Conservation (phyloP, 352 stramenopile genomes). For the Globisporangium spinosum region DNA sequence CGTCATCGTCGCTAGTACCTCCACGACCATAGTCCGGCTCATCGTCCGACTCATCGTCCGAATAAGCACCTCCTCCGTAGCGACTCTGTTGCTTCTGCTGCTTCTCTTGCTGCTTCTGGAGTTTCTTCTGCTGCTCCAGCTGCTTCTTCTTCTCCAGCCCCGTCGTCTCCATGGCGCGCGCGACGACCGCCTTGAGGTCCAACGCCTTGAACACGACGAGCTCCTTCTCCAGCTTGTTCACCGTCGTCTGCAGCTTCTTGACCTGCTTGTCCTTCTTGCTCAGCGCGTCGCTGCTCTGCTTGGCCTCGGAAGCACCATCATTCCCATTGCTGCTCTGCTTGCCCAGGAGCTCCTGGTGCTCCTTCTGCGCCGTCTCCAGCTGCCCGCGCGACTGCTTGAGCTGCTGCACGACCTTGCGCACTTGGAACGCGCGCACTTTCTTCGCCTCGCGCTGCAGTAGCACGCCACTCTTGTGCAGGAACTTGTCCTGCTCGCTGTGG, state of each 20-base stretch:
- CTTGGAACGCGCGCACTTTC: slow-evolving; percentile 62
- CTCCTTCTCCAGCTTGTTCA: slow-evolving; percentile 49
- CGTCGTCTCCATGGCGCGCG: slow-evolving; percentile 37
- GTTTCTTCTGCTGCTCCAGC: slow-evolving; percentile 21
- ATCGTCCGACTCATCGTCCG: slow-evolving; percentile 23
- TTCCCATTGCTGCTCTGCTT: neutral
- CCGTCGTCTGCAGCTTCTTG: slow-evolving; percentile 36
- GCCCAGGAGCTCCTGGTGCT: neutral
- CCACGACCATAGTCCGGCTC: slow-evolving; percentile 9
- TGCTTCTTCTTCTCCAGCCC: slow-evolving; percentile 31
- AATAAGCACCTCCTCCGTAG: neutral
- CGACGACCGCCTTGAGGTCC: slow-evolving; percentile 46
- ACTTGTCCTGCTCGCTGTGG: slow-evolving; percentile 60
- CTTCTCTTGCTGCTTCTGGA: slow-evolving; percentile 16
- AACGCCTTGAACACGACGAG: slow-evolving; percentile 52
- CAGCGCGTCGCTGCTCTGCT: slow-evolving; percentile 15
- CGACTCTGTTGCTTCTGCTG: slow-evolving; percentile 15
- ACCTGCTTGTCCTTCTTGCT: slow-evolving; percentile 40
- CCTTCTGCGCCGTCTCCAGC: slow-evolving; percentile 4
- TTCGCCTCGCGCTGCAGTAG: slow-evolving; percentile 74
- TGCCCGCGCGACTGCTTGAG: slow-evolving; percentile 39
- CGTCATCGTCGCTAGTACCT: slow-evolving; percentile 20
- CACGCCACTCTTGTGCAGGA: slow-evolving; percentile 66
- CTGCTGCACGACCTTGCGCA: slow-evolving; percentile 66
- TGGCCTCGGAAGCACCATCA: neutral